Evolutionary conservation across 495 filamentous ascomycete species (phyloP).

Genomic region (Filosporella fistucella): DNA sequence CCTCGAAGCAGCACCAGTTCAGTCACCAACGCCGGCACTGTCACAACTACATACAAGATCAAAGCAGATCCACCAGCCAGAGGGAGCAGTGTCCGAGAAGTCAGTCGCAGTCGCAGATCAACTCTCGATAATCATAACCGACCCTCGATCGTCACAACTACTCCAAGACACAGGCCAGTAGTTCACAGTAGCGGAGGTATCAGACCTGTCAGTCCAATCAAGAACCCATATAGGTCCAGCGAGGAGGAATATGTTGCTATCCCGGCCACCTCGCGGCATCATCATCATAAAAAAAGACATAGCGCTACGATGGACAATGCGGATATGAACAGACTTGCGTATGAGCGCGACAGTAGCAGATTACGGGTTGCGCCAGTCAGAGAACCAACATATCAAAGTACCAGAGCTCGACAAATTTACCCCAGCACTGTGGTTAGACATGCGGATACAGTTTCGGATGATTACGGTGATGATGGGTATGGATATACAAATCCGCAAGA

Average conservation of each 20-base stretch:
- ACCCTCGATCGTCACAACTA: conserved; percentile 34
- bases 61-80: conserved; percentile 37
- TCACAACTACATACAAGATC: conserved; percentile 43
- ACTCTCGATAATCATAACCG: conserved; percentile 17
- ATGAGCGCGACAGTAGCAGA: conserved; percentile 17
- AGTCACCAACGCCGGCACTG: conserved; percentile 18
- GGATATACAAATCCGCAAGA: conserved; percentile 71
- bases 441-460: conserved; percentile 35
- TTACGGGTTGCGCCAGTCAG: conserved; percentile 24
- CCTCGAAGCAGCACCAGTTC: conserved; percentile 14
- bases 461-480: conserved; percentile 63
- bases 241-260: conserved; percentile 46
- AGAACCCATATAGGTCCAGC: conserved; percentile 42
- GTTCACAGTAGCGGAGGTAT: conserved; percentile 24
- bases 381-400: conserved; percentile 14
- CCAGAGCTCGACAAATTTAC: conserved; percentile 17
- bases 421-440: conserved; percentile 19
- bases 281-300: conserved; percentile 16
- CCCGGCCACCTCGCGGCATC: conserved; percentile 42
- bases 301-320: conserved; percentile 23
- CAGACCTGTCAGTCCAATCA: conserved; percentile 36
- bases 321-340: conserved; percentile 12
- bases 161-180: conserved; percentile 27
- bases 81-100: conserved; percentile 34
- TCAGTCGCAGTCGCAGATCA: conserved; percentile 28